Evolutionary conservation across 306 rosid genomes (phyloP).

Genomic region (Gynostemma pentaphyllum): DNA sequence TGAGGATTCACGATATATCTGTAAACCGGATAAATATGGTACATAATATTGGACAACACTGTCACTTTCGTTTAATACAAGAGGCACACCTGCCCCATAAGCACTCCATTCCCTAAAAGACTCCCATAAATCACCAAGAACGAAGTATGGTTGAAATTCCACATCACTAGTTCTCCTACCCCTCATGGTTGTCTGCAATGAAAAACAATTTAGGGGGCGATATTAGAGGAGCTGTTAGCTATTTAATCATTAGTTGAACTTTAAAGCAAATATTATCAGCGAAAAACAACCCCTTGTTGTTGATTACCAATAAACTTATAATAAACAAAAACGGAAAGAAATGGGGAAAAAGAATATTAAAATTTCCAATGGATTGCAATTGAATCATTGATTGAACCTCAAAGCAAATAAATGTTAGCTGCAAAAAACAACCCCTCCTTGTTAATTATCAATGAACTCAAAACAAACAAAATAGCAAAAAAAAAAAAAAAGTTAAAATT

Average conservation of each 20-base stretch:
- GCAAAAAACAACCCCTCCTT: neutral
- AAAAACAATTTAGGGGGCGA: neutral
- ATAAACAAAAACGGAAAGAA: neutral
- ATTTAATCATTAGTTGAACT: neutral
- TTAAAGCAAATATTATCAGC: neutral
- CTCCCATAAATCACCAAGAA: constrained; percentile 80
- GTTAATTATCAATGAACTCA: neutral
- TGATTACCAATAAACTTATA: neutral
- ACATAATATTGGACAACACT: constrained; percentile 76
- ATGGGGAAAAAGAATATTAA: neutral
- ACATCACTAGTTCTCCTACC: constrained; percentile 30
- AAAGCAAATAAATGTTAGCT: neutral
- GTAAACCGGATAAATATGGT: constrained; percentile 79
- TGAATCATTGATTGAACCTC: neutral
- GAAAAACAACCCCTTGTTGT: neutral
- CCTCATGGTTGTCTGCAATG: constrained; percentile 47
- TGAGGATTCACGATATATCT: constrained; percentile 41
- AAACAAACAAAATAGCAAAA: neutral
- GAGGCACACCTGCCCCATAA: constrained; percentile 91
- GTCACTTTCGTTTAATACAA: constrained; percentile 56
- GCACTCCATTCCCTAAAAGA: constrained; percentile 92
- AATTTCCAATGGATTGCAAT: neutral
- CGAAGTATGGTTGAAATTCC: constrained; percentile 63
- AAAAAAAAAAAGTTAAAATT: neutral
- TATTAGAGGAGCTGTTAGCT: neutral